These are phyloP conservation scores for Arxiozyma heterogenica DNA, from an alignment of 1,139 yeast species.

Conservation along the genomic window DNA sequence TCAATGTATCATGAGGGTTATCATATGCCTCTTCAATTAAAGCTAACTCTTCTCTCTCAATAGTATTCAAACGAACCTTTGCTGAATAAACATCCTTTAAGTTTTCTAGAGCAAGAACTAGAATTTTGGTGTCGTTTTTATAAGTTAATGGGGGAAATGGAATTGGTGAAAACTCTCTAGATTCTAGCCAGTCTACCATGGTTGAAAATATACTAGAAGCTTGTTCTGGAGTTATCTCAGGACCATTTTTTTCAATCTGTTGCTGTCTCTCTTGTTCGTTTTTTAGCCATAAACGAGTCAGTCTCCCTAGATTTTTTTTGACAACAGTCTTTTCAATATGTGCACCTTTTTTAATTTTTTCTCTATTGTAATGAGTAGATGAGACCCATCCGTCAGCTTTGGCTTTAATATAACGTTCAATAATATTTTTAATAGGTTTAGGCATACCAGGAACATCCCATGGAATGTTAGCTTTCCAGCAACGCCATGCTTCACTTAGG, in stretches of 20 bases:
- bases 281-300: conserved; percentile 87
- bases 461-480: conserved; percentile 98
- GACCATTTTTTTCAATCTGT: conserved; percentile 76
- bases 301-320: conserved; percentile 81
- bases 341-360: conserved; percentile 76
- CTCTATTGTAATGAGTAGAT: conserved; percentile 87
- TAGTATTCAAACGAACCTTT: conserved; percentile 74
- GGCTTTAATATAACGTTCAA: conserved; percentile 82
- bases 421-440: conserved; percentile 75
- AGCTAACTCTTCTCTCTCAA: conserved; percentile 87
- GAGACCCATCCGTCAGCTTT: conserved; percentile 97
- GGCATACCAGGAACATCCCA: conserved; percentile 99
- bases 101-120: conserved; percentile 82
- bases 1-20: conserved; percentile 87
- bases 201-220: conserved; percentile 81
- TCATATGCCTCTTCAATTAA: conserved; percentile 94
- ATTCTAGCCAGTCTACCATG: conserved; percentile 90
- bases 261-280: conserved; percentile 86
- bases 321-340: conserved; percentile 92
- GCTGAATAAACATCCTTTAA: conserved; percentile 76
- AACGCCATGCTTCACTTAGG: conserved; percentile 96
- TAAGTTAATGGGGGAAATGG: conserved; percentile 91
- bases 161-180: conserved; percentile 73
- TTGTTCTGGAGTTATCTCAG: conserved; percentile 75
- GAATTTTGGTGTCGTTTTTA: conserved; percentile 84